Conservation (phyloP, 352 stramenopile genomes). For the Thraustochytrium striatum region DNA sequence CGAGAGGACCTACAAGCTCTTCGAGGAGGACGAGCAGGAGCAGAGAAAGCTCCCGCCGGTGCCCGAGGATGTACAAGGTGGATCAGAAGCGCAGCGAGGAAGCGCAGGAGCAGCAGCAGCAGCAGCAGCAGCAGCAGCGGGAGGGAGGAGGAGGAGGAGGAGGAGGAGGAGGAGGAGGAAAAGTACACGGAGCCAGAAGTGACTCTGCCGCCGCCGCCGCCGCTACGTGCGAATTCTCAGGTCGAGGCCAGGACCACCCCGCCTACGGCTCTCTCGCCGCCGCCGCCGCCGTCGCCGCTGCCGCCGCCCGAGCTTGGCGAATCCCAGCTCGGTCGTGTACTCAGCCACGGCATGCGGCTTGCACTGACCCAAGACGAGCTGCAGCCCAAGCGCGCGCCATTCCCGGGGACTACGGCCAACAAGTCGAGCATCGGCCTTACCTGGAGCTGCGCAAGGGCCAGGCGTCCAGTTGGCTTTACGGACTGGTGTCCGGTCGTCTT, state of each 20-base stretch:
- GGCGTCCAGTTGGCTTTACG: slow-evolving; percentile 2
- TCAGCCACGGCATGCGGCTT: slow-evolving; percentile 35
- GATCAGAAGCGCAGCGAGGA: too few relatives aligned
- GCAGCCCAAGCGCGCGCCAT: slow-evolving; percentile 3
- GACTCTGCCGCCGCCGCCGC: not conserved
- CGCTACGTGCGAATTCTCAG: not conserved
- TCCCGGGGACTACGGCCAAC: not conserved
- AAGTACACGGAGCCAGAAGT: not conserved
- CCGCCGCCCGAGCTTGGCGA: not conserved
- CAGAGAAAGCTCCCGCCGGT: too few relatives aligned
- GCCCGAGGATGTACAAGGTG: too few relatives aligned
- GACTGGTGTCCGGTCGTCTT: slow-evolving; percentile 46
- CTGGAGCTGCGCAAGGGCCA: not conserved
- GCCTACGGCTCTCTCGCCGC: not conserved
- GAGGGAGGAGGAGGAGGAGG: not conserved
- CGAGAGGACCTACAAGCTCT: too few relatives aligned
- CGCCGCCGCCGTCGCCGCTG: not conserved
- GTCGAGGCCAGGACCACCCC: not conserved
- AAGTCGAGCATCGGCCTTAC: slow-evolving; percentile 34
- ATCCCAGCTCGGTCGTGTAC: not conserved
- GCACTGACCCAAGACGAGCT: slow-evolving; percentile 22
- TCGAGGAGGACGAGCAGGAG: too few relatives aligned
- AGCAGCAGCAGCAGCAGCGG: not conserved
- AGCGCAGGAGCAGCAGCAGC: not conserved
- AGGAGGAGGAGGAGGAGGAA: not conserved